Evolutionary conservation across 805 yeast genomes (phyloP).

Genomic region (Jamesozyma piceae): DNA sequence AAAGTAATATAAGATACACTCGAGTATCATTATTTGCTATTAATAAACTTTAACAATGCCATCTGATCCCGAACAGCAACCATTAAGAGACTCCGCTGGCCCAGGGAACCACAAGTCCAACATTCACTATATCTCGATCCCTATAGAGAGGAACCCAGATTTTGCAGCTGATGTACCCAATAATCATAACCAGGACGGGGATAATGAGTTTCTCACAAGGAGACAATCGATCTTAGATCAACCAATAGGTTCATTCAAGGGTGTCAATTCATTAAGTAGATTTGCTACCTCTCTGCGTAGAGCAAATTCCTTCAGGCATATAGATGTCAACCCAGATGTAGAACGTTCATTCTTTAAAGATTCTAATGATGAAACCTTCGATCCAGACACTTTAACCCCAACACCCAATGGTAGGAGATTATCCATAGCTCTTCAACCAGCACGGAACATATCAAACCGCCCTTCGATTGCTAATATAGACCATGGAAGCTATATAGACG

Average conservation of each 20-base stretch:
- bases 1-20: too few relatives aligned
- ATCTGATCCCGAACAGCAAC: conserved; percentile 6
- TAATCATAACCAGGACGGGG: not conserved
- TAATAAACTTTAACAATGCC: too few relatives aligned
- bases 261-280: conserved; percentile 60
- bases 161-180: not conserved
- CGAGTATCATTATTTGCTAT: too few relatives aligned
- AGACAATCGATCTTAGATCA: conserved; percentile 35
- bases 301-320: conserved; percentile 63
- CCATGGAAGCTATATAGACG: conserved; percentile 4
- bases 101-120: conserved; percentile 9
- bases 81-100: not conserved
- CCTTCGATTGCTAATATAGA: conserved; percentile 22
- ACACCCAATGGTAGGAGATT: conserved; percentile 53
- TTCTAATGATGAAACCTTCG: conserved; percentile 54
- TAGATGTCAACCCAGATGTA: conserved; percentile 34
- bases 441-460: conserved; percentile 11
- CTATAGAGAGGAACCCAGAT: conserved; percentile 19
- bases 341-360: conserved; percentile 56
- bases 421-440: conserved; percentile 31
- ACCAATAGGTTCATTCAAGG: conserved; percentile 51
- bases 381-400: conserved; percentile 62
- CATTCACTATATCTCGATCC: conserved; percentile 28
- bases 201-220: conserved; percentile 13
- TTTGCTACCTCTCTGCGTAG: conserved; percentile 74